These are phyloP conservation scores for Potentilla sterilis DNA, from an alignment of 306 rosid species.

Conservation along the genomic window DNA sequence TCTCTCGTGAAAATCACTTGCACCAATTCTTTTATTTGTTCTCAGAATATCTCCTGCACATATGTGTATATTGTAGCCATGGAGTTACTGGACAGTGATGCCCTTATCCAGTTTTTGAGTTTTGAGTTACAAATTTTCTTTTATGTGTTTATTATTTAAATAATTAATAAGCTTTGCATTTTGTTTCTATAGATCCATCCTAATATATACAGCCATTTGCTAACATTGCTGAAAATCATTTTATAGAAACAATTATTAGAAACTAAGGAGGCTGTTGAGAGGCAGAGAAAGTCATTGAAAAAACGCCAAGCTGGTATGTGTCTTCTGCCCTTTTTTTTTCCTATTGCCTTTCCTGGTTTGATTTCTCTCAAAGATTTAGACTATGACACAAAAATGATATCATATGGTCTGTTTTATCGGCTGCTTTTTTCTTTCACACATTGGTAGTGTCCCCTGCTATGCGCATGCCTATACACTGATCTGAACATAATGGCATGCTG, in stretches of 20 bases:
- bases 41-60: not conserved
- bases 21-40: not conserved
- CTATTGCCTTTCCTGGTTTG: not conserved
- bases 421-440: not conserved
- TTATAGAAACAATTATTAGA: conserved; percentile 77
- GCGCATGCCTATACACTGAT: not conserved
- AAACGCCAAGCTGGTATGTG: conserved; percentile 75
- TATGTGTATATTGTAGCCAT: not conserved
- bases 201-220: not conserved
- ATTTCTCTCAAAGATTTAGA: not conserved
- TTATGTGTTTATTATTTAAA: not conserved
- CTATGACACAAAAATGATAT: not conserved
- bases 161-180: not conserved
- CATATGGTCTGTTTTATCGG: not conserved
- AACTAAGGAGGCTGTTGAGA: conserved; percentile 84
- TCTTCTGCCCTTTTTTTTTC: not conserved
- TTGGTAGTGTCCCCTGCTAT: not conserved
- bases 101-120: not conserved
- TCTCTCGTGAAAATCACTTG: not conserved
- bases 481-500: not conserved
- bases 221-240: conserved; percentile 4
- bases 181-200: not conserved
- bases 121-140: not conserved
- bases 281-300: conserved; percentile 91
- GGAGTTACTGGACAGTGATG: not conserved